Conservation (phyloP, 2,329 filamentous ascomycete genomes). For the Penicillium sp. region DNA sequence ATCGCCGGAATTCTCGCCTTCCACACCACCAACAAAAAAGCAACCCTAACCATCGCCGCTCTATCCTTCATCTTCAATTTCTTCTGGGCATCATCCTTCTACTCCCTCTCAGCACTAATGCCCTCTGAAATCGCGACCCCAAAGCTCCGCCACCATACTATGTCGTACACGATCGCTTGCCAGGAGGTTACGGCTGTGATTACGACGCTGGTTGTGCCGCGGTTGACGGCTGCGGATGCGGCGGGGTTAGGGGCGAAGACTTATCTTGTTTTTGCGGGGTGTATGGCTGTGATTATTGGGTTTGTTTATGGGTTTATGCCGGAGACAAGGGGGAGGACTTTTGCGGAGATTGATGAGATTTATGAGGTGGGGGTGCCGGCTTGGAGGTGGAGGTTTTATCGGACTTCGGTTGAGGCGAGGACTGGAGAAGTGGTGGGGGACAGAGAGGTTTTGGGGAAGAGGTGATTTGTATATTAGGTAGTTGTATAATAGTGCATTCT, state of each 20-base stretch:
- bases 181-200: conserved; percentile 47
- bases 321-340: conserved; percentile 41
- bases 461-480: too few species aligned
- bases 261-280: conserved; percentile 43
- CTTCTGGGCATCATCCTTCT: conserved; percentile 47
- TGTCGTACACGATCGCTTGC: conserved; percentile 46
- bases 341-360: conserved; percentile 45
- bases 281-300: conserved; percentile 38
- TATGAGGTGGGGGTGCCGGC: conserved; percentile 40
- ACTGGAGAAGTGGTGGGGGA: conserved; percentile 11
- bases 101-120: conserved; percentile 43
- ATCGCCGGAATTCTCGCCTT: conserved; percentile 45
- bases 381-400: conserved; percentile 42
- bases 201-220: conserved; percentile 48
- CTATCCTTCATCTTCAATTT: conserved; percentile 47
- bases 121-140: conserved; percentile 47
- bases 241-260: conserved; percentile 43
- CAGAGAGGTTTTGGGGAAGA: too few species aligned
- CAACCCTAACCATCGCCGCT: conserved; percentile 39
- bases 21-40: conserved; percentile 22
- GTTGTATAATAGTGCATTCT: too few species aligned
- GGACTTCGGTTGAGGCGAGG: conserved; percentile 31
- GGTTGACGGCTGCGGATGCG: conserved; percentile 42
- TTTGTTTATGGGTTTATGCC: conserved; percentile 41
- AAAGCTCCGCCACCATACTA: conserved; percentile 46